Evolutionary conservation across 2,329 filamentous ascomycete genomes (phyloP).

Genomic region (Cucurbitaria berberidis): DNA sequence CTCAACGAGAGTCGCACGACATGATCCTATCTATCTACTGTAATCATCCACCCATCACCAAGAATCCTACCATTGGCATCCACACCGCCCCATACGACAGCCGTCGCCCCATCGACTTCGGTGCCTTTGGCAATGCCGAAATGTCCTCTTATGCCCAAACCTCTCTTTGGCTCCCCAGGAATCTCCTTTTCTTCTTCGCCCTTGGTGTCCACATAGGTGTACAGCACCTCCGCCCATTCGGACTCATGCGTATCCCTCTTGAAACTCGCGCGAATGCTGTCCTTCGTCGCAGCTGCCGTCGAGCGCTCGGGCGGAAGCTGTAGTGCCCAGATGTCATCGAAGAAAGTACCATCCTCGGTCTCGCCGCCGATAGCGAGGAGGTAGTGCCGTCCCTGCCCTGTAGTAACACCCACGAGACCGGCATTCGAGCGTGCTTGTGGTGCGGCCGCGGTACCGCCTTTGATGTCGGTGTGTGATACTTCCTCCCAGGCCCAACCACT

Average conservation of each 20-base stretch:
- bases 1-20: neutral
- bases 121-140: conserved; percentile 50
- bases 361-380: conserved; percentile 59
- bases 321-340: conserved; percentile 60
- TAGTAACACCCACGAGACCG: conserved; percentile 56
- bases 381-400: conserved; percentile 60
- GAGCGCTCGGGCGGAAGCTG: conserved; percentile 57
- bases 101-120: conserved; percentile 55
- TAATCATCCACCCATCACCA: conserved; percentile 53
- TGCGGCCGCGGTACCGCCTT: conserved; percentile 12
- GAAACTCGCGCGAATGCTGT: conserved; percentile 55
- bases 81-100: conserved; percentile 62
- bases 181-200: conserved; percentile 52
- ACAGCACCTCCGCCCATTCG: conserved; percentile 59
- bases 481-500: conserved; percentile 45
- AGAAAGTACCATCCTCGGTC: conserved; percentile 27
- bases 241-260: conserved; percentile 55
- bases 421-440: conserved; percentile 54
- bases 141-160: conserved; percentile 50
- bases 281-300: conserved; percentile 58
- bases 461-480: conserved; percentile 22
- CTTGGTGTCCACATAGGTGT: conserved; percentile 53
- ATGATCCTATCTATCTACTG: conserved; percentile 41
- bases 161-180: conserved; percentile 46
- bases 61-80: conserved; percentile 51